These are phyloP conservation scores for Amniculicola lignicola DNA, from an alignment of 495 filamentous ascomycete genomes.

Conservation along the genomic window DNA sequence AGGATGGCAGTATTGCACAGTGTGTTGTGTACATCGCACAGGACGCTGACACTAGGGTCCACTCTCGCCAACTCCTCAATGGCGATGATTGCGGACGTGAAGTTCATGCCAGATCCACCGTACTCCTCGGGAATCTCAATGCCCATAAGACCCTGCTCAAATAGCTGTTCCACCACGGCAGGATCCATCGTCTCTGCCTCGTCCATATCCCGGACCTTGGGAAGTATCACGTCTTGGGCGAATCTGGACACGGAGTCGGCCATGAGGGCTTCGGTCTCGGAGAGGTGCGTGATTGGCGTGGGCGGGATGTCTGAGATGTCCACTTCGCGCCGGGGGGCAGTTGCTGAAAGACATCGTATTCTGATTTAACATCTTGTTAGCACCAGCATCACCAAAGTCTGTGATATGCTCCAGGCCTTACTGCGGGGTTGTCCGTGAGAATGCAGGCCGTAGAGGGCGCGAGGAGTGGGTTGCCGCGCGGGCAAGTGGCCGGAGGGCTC, in stretches of 20 bases:
- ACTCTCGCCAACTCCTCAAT: constrained; percentile 96
- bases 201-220: constrained; percentile 96
- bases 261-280: constrained; percentile 87
- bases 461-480: constrained; percentile 53
- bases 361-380: constrained; percentile 41
- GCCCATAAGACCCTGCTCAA: constrained; percentile 97
- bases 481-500: constrained; percentile 65
- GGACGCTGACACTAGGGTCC: constrained; percentile 89
- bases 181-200: constrained; percentile 94
- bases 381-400: not conserved
- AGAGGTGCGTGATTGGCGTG: constrained; percentile 89
- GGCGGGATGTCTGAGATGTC: constrained; percentile 72
- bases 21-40: constrained; percentile 97
- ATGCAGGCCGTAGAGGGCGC: constrained; percentile 45
- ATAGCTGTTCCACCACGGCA: constrained; percentile 80
- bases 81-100: constrained; percentile 89
- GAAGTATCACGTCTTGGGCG: constrained; percentile 79
- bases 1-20: constrained; percentile 91
- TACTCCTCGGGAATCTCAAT: constrained; percentile 97
- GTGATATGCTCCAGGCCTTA: constrained; percentile 9
- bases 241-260: constrained; percentile 87
- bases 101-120: constrained; percentile 97
- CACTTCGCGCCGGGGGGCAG: constrained; percentile 53
- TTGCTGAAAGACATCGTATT: constrained; percentile 69
- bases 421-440: constrained; percentile 35